Base-by-base conservation (phyloP, 805 yeast species). In the Candida incommunis region DNA sequence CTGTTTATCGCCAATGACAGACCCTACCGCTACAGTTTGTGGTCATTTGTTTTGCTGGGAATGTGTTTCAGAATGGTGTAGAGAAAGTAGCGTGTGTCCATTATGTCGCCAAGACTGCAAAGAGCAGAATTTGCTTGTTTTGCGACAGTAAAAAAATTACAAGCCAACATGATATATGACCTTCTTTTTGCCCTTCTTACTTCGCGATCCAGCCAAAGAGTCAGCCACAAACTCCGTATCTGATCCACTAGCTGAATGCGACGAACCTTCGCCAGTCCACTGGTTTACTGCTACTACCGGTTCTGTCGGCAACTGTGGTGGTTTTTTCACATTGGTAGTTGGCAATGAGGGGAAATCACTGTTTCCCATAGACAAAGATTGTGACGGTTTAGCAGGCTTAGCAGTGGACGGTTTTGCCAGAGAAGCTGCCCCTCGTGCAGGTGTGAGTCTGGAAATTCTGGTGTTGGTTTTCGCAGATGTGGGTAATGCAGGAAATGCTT, bases 21-120 rank as follows among this genome's bases (percentile, higher is more conserved):
- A 83, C 49, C 97, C 98, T 3, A 68, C 95, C 1, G 75, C 84
- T 48, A 86, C 95, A 0, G 74, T 79, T 3, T 90, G 98, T 63
- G 98, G 97, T 0, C 98, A 90, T 60, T 47, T 85, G 15, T 90
- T 84, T 60, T 90, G 98, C 63, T 90, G 97, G 96, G 69, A 68
- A 4, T 90, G 97, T 59, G 77, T 87, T 3, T 70, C 78, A 4
- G 94, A 83, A 53, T 90, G 97, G 97, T 76, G 87, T 47, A 69
- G 85, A 50, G 95, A 87, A 51, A 71, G 74, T 48, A 80, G 86
- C 0, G 96, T 87, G 56, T 90, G 98, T 58, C 97, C 98, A 0
- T 66, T 92, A 23, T 92, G 97, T 57, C 64, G 97, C 45, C 92
- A 81, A 51, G 70, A 66, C 22, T 72, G 85, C 43, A 64, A 69